Base-by-base conservation (phyloP, 2,329 filamentous ascomycete species). In the Penicillium sumatraense region DNA sequence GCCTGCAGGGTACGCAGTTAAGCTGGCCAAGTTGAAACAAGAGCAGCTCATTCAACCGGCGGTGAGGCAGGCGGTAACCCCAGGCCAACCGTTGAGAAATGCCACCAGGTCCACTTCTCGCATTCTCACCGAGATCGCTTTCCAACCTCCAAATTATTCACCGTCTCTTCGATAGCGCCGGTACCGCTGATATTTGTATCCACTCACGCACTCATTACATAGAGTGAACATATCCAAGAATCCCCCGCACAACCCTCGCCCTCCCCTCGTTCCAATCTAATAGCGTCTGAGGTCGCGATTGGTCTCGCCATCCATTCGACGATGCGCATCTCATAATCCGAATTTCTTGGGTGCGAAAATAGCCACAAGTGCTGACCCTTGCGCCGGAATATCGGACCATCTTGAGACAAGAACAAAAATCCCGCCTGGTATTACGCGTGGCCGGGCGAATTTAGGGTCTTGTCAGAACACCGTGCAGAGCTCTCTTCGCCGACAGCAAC, bases 41-140 rank as follows among this genome's bases (percentile, higher is more conserved):
- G n/a, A n/a, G n/a, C 11, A 31, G n/a, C 38, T 13, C 26, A 49
- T 38, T 44, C 23, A 44, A 44, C 40, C 44, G 45, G 57, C 58
- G 60, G 58, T 60, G 55, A 58, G 49, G 52, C 58, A 58, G 58
- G 63, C 63, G 63, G 63, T 65, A 46, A 57, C 59, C 57, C 56
- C 56, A 56, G 57, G 50, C 54, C 54, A 44, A 51, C 51, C n/a
- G 54, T 46, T 49, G 54, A 59, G 57, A n/a, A n/a, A 61, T 64
- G 63, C 58, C 63, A 65, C 56, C 31, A 31, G 56, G 42, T 61
- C 63, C 61, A 64, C 61, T 61, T 46, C 26, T 46, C 16, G 26
- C 24, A 29, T 46, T 54, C 54, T 40, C 40, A 44, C 47, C 26
- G 24, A 42, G 26, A 13, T 23, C n/a, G 24, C 26, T 21, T 49